Base-by-base conservation (phyloP, 2,329 filamentous ascomycete species). In the Cryphonectria parasitica region DNA sequence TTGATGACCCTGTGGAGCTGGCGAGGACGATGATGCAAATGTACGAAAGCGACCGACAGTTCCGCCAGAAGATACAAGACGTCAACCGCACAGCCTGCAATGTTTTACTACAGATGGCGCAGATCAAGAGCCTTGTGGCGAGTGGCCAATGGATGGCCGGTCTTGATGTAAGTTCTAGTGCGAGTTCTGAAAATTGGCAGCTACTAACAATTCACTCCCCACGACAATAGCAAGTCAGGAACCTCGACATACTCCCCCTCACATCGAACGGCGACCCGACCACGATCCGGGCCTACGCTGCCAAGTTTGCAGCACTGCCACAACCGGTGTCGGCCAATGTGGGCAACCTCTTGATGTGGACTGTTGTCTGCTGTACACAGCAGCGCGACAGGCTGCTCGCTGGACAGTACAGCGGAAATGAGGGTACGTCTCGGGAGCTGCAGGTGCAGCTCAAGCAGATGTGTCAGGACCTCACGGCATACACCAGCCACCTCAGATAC, bases 271-370 rank as follows among this genome's bases (percentile, higher is more conserved):
- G 93, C 76, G 91, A 95, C 77, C 89, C 96, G 70, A 88, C 89
- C 76, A 87, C 86, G 64, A 95, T 99, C 81, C 93, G 96, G 73
- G 87, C 87, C 74, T 90, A 90, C 72, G 94, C 95, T 0, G 90
- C 93, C 76, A 91, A 90, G 73, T 98, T 99, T 82, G 88, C 93
- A 22, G 86, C 87, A 1, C 87, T 97, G 56, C 89, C 94, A 4
- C 89, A 93, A 75, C 89, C 94, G 10, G 92, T 99, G 56, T 91
- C 95, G 2, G 91, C 93, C 78, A 97, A 96, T 77, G 90, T 98
- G 76, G 95, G 95, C 25, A 94, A 95, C 80, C 86, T 98, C 73
- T 87, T 99, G 73, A 91, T 97, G 83, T 98, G 96, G 96, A 94
- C 94, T 65, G 93, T 99, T 75, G 88, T 91, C 58, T 94, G 92